A percentile compares a stretch with the other conserved stretches of the same genome.
Evolutionary conservation across 2,329 filamentous ascomycete genomes (phyloP).

Genomic region (Simplicillium sp.): DNA sequence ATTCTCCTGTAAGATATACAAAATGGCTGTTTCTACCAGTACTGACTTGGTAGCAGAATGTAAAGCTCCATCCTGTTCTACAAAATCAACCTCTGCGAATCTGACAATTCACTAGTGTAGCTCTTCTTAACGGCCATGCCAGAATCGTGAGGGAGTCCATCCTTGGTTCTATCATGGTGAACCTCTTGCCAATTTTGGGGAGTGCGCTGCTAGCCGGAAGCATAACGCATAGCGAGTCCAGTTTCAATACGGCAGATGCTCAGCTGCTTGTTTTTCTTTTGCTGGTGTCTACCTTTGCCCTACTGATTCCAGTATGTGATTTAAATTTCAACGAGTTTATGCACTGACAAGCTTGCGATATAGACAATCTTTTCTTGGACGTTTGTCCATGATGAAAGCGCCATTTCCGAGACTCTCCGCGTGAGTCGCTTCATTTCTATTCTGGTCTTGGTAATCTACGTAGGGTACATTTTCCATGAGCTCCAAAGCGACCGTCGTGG

Average conservation of each 20-base stretch:
- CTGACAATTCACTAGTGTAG: conserved; percentile 31
- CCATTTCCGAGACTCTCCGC: conserved; percentile 53
- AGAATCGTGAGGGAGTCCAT: conserved; percentile 68
- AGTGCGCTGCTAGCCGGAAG: conserved; percentile 66
- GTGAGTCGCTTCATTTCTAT: conserved; percentile 72
- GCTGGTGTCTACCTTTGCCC: conserved; percentile 27
- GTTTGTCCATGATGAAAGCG: conserved; percentile 48
- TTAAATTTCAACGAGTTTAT: background rate
- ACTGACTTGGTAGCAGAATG: too few species aligned
- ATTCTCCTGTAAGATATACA: conserved; percentile 50
- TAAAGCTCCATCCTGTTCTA: too few species aligned
- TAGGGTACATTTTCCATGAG: conserved; percentile 66
- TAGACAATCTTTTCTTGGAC: conserved; percentile 31
- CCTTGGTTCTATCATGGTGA: conserved; percentile 68
- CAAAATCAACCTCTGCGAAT: too few species aligned
- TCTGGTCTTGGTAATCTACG: conserved; percentile 63
- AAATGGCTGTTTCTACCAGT: background rate
- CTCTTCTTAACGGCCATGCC: conserved; percentile 50
- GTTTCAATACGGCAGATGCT: conserved; percentile 20
- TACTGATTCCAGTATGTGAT: conserved; percentile 23
- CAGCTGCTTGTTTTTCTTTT: conserved; percentile 25
- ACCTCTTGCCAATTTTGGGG: conserved; percentile 64
- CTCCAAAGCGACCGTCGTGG: conserved; percentile 59
- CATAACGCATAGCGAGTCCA: conserved; percentile 57
- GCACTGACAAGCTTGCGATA: background rate